Base-by-base conservation (phyloP, 345 rosid species). In the Cardamine chenopodiifolia region DNA sequence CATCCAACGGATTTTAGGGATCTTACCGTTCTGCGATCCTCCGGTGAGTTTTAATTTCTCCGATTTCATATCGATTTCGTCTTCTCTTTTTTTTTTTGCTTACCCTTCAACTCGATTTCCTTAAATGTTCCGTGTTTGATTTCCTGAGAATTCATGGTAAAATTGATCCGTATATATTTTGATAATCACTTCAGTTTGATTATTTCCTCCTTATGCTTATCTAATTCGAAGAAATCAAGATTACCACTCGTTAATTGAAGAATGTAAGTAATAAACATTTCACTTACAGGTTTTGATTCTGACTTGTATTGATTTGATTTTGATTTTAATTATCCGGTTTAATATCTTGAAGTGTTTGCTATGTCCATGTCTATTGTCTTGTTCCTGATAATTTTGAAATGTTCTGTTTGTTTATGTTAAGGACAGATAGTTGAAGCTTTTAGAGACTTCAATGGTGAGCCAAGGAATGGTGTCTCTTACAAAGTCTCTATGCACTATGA, bases 391-490 rank as follows among this genome's bases (percentile, higher is more conserved):
- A 58, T 8, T 32, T 57, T 14, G 34, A 26, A 31, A 32, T 68
- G 37, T 50, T 37, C 2, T 50, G 48, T 75, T 9, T 42, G 48
- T 62, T 64, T 64, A 23, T 77, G 61, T 39, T 26, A 42, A 56
- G 26, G 44, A 64, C 35, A 70, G 60, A 66, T 28, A 22, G 54
- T 53, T 35, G 59, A 70, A 63, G 39, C 25, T 18, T 75, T 45
- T 37, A 42, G 54, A 63, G 61, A 37, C 29, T 34, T 84, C 75
- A 53, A 20, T 75, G 75, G 78, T 78, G 79, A 66, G 72, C 61
- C 78, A 62, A 81, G 85, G 73, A 47, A 91, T 91, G 91, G 82
- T 75, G 17, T 83, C 83, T 31, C 71, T 83, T 6, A 75, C 70
- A 12, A 83, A 71, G 78, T 64, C 82, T 76, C 78, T 83, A 39